Conservation (phyloP, 2,329 filamentous ascomycete species). For the Ophidiomyces ophidiicola region DNA sequence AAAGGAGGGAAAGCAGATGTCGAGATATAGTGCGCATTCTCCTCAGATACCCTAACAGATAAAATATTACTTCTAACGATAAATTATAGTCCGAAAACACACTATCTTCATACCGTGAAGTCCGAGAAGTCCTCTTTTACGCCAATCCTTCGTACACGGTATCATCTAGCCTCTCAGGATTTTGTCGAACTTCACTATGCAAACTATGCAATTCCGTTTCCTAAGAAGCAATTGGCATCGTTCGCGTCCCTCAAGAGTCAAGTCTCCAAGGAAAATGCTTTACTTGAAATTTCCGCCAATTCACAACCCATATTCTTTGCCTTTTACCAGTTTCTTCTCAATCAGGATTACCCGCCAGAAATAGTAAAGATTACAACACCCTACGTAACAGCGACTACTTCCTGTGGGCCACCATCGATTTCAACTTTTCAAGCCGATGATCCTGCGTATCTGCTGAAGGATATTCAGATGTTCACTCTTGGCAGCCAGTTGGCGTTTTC, state of each 20-base stretch:
- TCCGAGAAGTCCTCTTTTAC: conserved; percentile 8
- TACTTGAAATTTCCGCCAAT: conserved; percentile 8
- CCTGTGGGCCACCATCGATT: conserved; percentile 12
- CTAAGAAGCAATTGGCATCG: conserved; percentile 5
- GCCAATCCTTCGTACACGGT: conserved; percentile 13
- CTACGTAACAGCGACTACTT: conserved; percentile 5
- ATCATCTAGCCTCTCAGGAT: conserved; percentile 3
- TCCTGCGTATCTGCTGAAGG: conserved; percentile 11
- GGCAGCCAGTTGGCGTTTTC: conserved; percentile 12
- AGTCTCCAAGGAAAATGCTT: neutral
- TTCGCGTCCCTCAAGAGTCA: conserved; percentile 8
- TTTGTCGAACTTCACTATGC: conserved; percentile 14
- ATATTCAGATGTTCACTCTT: conserved; percentile 15
- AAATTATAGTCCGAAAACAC: conserved; percentile 12
- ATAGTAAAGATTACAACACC: conserved; percentile 8
- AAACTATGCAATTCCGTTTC: conserved; percentile 12
- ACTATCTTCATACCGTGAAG: conserved; percentile 14
- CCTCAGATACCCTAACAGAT: neutral
- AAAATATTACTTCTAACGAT: neutral
- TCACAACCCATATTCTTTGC: conserved; percentile 12
- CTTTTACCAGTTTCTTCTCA: conserved; percentile 13
- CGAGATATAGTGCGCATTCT: conserved; percentile 10
- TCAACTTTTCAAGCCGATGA: conserved; percentile 1
- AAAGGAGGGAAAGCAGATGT: neutral
- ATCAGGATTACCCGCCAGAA: conserved; percentile 14